These are phyloP conservation scores for Xylaria acuta DNA, from an alignment of 495 filamentous ascomycete species.

Conservation along the genomic window DNA sequence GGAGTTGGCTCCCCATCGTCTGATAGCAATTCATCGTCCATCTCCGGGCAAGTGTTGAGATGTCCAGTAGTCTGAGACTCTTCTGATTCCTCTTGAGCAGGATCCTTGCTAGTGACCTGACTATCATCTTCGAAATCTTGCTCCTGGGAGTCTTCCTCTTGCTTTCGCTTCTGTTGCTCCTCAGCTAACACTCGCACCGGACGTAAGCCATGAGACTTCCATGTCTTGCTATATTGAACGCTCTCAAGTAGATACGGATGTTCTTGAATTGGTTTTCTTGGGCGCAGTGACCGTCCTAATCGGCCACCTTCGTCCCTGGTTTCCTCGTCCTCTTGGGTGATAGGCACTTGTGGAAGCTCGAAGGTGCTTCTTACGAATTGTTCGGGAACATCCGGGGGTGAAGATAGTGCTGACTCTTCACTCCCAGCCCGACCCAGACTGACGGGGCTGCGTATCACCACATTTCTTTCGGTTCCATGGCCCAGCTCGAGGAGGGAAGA, in stretches of 20 bases:
- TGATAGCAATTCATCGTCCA: constrained; percentile 38
- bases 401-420: constrained; percentile 3
- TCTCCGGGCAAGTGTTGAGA: constrained; percentile 27
- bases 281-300: constrained; percentile 59
- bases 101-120: constrained; percentile 39
- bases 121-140: constrained; percentile 60
- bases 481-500: constrained; percentile 27
- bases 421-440: neutral
- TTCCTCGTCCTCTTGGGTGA: constrained; percentile 24
- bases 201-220: constrained; percentile 67
- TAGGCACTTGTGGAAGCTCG: constrained; percentile 20
- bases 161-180: constrained; percentile 36
- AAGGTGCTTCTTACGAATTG: constrained; percentile 23
- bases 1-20: constrained; percentile 21
- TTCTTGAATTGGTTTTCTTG: constrained; percentile 76
- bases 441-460: neutral
- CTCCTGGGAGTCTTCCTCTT: constrained; percentile 57
- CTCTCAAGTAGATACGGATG: constrained; percentile 75
- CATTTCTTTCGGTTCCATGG: neutral
- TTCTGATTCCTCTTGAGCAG: constrained; percentile 33
- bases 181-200: constrained; percentile 61
- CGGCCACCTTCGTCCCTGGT: constrained; percentile 25
- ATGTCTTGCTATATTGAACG: constrained; percentile 65
- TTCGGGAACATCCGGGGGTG: constrained; percentile 1
- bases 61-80: constrained; percentile 39